Base-by-base conservation (phyloP, 164 flowering plant genomes). In the Berberis thunbergii region DNA sequence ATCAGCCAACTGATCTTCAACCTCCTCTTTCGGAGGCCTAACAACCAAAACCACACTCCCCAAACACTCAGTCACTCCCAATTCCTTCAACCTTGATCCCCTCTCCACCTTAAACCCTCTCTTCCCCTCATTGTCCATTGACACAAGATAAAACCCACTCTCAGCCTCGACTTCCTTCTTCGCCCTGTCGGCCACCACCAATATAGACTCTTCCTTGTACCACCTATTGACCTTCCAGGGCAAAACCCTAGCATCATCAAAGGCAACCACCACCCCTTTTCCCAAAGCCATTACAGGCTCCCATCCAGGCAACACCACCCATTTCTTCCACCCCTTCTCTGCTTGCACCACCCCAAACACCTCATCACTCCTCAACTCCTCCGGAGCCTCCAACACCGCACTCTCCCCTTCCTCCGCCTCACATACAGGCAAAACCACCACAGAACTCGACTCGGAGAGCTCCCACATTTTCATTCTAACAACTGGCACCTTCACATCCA, bases 231-330 rank as follows among this genome's bases (percentile, higher is more conserved):
- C 85, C 73, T 70, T 86, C 98, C 98, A 92, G 0, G 98, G 98
- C 81, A 92, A 70, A 2, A 63, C 93, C 60, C 85, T 71, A 1
- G 86, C 96, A 56, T 87, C 89, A 5, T 38, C 10, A 66, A 87
- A 89, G 1, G 80, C 66, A 62, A 92, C 86, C 61, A 68, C 96
- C 59, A 87, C 89, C 8, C 86, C 89, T 1, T 85, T 76, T 10
- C 55, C 74, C 26, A 86, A 12, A 4, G 70, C 79, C 50, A 56
- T 74, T 50, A 87, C 63, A 2, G 93, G 89, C 54, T 67, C 83
- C 98, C 98, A 92, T 7, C 81, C 77, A 0, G 96, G 96, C 77
- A 89, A 68, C 61, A 82, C 89, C 71, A 86, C 89, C 96, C 95
- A 92, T 67, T 80, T 79, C 60, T 64, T 62, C 98, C 98, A 92